Evolutionary conservation across 495 filamentous ascomycete genomes (phyloP).

Genomic region (Daldinia loculata): DNA sequence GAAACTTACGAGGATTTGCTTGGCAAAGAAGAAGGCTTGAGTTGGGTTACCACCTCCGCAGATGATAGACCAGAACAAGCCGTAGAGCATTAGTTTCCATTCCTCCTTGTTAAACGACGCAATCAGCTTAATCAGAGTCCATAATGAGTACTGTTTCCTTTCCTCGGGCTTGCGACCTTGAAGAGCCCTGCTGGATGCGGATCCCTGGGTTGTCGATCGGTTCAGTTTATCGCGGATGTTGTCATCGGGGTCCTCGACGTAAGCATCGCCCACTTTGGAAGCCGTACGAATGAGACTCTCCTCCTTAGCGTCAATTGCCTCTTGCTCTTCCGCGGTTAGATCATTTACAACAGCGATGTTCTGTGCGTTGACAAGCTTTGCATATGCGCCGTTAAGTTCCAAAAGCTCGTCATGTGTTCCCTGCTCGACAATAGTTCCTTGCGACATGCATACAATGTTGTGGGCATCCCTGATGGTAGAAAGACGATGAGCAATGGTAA

Average conservation of each 20-base stretch:
- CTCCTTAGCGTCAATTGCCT: conserved; percentile 55
- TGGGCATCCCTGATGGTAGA: conserved; percentile 93
- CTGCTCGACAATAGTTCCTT: conserved; percentile 88
- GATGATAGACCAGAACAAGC: conserved; percentile 79
- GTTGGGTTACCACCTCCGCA: conserved; percentile 85
- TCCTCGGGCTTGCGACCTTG: conserved; percentile 59
- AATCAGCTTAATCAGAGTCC: conserved; percentile 85
- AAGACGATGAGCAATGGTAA: conserved; percentile 93
- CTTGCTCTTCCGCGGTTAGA: conserved; percentile 56
- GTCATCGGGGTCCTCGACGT: conserved; percentile 66
- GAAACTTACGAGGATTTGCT: conserved; percentile 70
- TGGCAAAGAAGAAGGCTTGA: conserved; percentile 91
- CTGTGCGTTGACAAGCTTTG: conserved; percentile 81
- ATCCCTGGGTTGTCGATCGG: conserved; percentile 72
- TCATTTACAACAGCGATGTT: conserved; percentile 75
- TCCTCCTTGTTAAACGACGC: conserved; percentile 84
- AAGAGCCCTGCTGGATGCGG: conserved; percentile 73
- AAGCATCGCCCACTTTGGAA: conserved; percentile 48
- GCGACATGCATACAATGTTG: conserved; percentile 93
- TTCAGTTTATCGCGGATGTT: conserved; percentile 63
- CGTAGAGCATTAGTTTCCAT: conserved; percentile 75
- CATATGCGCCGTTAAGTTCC: conserved; percentile 69
- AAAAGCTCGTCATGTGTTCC: conserved; percentile 80
- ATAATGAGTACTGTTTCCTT: conserved; percentile 70
- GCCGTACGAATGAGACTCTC: conserved; percentile 58